Evolutionary conservation across 1,139 yeast species (phyloP).

Genomic region (Lodderomyces margitis): DNA sequence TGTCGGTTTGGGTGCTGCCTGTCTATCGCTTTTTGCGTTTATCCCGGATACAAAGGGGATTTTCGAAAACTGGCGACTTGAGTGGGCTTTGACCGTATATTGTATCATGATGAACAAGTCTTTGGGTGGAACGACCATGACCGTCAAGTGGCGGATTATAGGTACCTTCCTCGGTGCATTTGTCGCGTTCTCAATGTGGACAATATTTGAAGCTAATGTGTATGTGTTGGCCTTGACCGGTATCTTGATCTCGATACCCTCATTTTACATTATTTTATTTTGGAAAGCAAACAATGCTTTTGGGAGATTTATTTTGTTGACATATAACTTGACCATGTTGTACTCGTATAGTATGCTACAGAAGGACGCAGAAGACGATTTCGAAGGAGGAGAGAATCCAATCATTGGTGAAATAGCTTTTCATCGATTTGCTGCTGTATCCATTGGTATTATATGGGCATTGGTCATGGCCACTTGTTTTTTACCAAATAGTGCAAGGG

Average conservation of each 20-base stretch:
- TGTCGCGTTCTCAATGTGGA: slow-evolving; percentile 61
- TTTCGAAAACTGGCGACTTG: slow-evolving; percentile 72
- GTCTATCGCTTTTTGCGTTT: slow-evolving; percentile 68
- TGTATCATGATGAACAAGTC: slow-evolving; percentile 85
- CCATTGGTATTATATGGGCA: slow-evolving; percentile 78
- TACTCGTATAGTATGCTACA: slow-evolving; percentile 70
- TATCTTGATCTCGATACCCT: slow-evolving; percentile 56
- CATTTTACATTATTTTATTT: slow-evolving; percentile 65
- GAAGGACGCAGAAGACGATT: slow-evolving; percentile 60
- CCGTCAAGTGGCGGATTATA: slow-evolving; percentile 69
- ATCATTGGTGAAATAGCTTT: slow-evolving; percentile 74
- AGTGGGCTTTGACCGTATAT: slow-evolving; percentile 81
- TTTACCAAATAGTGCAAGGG: slow-evolving; percentile 74
- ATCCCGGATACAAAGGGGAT: slow-evolving; percentile 50
- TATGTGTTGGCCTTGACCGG: slow-evolving; percentile 57
- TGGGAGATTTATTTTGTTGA: slow-evolving; percentile 70
- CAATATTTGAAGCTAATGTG: slow-evolving; percentile 54
- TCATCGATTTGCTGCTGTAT: slow-evolving; percentile 72
- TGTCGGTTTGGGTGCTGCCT: slow-evolving; percentile 75
- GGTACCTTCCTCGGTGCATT: slow-evolving; percentile 77
- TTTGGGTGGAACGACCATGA: slow-evolving; percentile 82
- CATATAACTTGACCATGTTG: slow-evolving; percentile 76
- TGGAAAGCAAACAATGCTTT: slow-evolving; percentile 66
- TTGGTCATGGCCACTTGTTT: slow-evolving; percentile 60
- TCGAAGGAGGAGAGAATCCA: slow-evolving; percentile 71